phyloP scores from a whole-genome alignment of 2,329 filamentous ascomycete species.

The Paraphoma sp. region DNA sequence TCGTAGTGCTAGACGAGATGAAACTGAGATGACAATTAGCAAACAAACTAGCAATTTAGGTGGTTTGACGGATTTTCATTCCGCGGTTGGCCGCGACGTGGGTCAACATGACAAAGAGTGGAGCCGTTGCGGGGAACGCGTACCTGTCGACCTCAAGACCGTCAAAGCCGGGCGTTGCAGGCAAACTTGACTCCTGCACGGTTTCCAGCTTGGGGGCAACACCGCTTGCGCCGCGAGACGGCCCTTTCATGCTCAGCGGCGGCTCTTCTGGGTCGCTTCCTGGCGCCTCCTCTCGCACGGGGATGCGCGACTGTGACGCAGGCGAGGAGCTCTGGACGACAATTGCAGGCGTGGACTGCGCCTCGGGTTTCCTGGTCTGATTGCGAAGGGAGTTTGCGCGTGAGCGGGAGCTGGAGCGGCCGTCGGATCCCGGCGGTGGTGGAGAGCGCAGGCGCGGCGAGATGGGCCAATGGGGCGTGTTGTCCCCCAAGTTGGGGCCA shows the following conservation, averaged over 20 bases:
- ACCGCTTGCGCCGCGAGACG: slow-evolving; percentile 63
- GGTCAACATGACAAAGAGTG: slow-evolving; percentile 37
- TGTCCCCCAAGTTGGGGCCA: slow-evolving; percentile 51
- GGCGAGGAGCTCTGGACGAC: slow-evolving; percentile 55
- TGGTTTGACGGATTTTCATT: slow-evolving; percentile 23
- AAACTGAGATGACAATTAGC: slow-evolving; percentile 27
- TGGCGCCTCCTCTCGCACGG: slow-evolving; percentile 33
- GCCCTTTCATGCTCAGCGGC: slow-evolving; percentile 46
- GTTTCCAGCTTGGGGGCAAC: slow-evolving; percentile 76
- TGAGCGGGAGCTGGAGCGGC: slow-evolving; percentile 44
- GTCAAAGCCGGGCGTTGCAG: slow-evolving; percentile 67
- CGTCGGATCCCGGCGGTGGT: slow-evolving; percentile 61
- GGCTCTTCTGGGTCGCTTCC: slow-evolving; percentile 48
- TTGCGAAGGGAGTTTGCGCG: slow-evolving; percentile 53
- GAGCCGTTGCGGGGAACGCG: slow-evolving; percentile 36
- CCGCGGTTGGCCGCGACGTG: slow-evolving; percentile 24
- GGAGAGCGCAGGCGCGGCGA: slow-evolving; percentile 81
- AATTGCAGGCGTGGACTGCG: slow-evolving; percentile 50
- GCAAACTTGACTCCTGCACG: slow-evolving; percentile 85
- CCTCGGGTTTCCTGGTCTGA: slow-evolving; percentile 39
- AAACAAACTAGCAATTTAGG: slow-evolving; percentile 17
- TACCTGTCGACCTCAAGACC: slow-evolving; percentile 39
- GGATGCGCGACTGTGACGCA: slow-evolving; percentile 41
- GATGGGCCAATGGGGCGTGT: slow-evolving; percentile 73
- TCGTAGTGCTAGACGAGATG: slow-evolving; percentile 16